Evolutionary conservation across 1,284 basidiomycete species (phyloP).

Genomic region (Puccinia triticina): DNA sequence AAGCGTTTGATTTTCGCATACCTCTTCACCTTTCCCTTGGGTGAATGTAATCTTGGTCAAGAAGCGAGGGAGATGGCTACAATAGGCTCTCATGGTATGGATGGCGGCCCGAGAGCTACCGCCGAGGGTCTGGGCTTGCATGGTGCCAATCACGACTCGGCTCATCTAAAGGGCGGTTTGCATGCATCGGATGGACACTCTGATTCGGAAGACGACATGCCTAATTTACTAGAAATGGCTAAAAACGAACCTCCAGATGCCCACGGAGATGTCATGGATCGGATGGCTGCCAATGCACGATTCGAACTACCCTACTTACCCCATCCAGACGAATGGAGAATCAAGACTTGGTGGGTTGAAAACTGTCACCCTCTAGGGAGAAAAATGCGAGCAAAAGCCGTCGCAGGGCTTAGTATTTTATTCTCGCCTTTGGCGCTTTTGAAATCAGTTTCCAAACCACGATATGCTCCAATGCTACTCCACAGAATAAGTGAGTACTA

Average conservation of each 20-base stretch:
- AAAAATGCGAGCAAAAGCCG: background rate
- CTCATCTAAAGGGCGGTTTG: background rate
- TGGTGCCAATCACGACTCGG: background rate
- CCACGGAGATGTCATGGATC: background rate
- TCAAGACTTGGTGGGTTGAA: slow-evolving; percentile 33
- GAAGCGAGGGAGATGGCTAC: background rate
- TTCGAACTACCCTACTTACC: background rate
- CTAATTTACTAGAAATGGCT: background rate
- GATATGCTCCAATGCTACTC: no score
- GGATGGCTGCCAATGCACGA: no score
- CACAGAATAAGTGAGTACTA: background rate
- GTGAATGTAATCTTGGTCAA: background rate
- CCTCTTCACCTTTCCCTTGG: background rate
- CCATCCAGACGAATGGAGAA: slow-evolving; percentile 9
- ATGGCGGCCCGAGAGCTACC: background rate
- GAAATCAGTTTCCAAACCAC: background rate
- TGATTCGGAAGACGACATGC: background rate
- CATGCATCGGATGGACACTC: background rate
- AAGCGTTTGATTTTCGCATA: background rate
- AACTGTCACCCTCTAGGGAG: background rate
- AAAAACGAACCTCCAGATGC: background rate
- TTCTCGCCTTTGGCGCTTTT: background rate
- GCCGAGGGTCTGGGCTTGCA: background rate
- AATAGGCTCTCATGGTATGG: background rate
- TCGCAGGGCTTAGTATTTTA: background rate